Evolutionary conservation across 345 rosid genomes (phyloP).

Genomic region (Brassica nigra): DNA sequence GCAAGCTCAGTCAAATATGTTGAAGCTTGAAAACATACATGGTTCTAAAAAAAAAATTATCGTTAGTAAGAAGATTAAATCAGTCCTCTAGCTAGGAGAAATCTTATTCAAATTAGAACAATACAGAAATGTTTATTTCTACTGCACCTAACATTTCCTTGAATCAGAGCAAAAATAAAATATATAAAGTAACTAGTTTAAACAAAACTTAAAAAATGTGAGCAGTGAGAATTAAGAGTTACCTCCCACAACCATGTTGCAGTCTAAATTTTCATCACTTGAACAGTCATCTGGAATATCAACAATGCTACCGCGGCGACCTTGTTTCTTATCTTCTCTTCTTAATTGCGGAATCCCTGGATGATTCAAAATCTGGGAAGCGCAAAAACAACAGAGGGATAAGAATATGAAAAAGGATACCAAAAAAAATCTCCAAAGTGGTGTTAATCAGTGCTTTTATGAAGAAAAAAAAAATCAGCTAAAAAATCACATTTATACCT

Average conservation of each 20-base stretch:
- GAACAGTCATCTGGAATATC: conserved; percentile 90
- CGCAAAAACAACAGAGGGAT: conserved; percentile 24
- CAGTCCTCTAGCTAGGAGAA: neutral
- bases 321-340: conserved; percentile 67
- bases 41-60: neutral
- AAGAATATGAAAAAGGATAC: conserved; percentile 7
- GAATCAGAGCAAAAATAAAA: neutral
- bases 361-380: conserved; percentile 93
- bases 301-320: conserved; percentile 65
- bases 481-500: conserved; percentile 53
- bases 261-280: conserved; percentile 91
- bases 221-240: conserved; percentile 27
- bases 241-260: conserved; percentile 77
- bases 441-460: neutral
- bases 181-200: conserved; percentile 3
- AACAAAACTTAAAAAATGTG: conserved; percentile 1
- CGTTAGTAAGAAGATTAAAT: neutral
- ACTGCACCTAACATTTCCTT: conserved; percentile 14
- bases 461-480: neutral
- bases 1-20: neutral
- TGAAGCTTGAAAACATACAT: conserved; percentile 4
- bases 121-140: neutral
- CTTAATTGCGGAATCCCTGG: conserved; percentile 95
- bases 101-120: neutral
- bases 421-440: neutral